Evolutionary conservation across 1,284 basidiomycete genomes (phyloP), one percentile per base, ranked within the genome.

Genomic region (Laetiporus sulphureus): DNA sequence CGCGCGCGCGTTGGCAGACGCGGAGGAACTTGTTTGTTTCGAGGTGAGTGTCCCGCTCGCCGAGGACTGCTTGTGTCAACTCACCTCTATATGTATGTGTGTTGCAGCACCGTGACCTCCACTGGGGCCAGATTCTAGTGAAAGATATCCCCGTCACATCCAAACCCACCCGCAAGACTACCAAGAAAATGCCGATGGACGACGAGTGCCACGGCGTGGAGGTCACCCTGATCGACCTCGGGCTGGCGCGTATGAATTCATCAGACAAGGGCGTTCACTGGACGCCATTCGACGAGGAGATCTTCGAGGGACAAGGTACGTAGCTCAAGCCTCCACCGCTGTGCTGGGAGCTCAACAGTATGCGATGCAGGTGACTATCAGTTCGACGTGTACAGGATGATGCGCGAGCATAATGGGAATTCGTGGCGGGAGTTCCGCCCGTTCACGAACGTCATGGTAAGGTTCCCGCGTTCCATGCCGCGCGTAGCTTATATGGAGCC

Each of bases 121-220:
- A 99, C 58, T 92, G 92, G 80, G 95, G 95, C n/a, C 96, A 99
- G 62, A 86, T 99, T 37, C 75, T 99, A 8, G 79, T 99, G 36
- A 80, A 79, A 52, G 70, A 75, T 42, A 34, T 71, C 12, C 58
- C 68, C n/a, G 50, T 63, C 60, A 22, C 59, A 61, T 42, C 63
- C 56, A 42, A 61, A 62, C 41, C 54, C 49, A 36, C 57, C 42
- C 20, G 42, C 5, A n/a, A 46, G 18, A 54, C 58, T 33, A 42
- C 52, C 5, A 51, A 53, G 20, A 67, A 58, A 31, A 43, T 63
- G 36, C 62, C 58, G 15, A 82, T 87, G 79, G 83, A 86, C 52
- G 72, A 79, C 49, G 51, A 59, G 35, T 56, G 55, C 18, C 66
- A 72, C 49, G 88, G 87, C 8, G 71, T 95, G 3, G 67, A 73